These are phyloP conservation scores for Coemansia sp. DNA, from an alignment of 371 early-diverging fungal species.

Conservation along the genomic window DNA sequence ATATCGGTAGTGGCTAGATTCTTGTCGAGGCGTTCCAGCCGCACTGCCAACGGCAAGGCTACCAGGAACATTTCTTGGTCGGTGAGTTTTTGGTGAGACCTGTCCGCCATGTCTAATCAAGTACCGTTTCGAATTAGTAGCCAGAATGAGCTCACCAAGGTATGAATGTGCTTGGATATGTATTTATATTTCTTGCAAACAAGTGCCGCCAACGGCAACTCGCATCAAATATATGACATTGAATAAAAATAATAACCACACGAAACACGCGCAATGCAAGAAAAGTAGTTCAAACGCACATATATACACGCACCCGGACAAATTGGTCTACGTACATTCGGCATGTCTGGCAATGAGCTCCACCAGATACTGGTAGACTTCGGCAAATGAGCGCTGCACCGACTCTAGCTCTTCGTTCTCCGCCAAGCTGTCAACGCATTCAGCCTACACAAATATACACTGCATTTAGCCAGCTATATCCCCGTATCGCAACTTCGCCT, in stretches of 20 bases:
- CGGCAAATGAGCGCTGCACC: slow-evolving; percentile 23
- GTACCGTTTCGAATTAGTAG: neutral
- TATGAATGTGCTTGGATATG: no score
- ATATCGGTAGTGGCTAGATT: neutral
- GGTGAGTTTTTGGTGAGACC: neutral
- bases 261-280: neutral
- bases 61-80: slow-evolving; percentile 9
- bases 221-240: neutral
- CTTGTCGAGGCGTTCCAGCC: neutral
- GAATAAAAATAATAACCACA: neutral
- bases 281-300: neutral
- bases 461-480: no score
- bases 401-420: slow-evolving; percentile 18
- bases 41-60: slow-evolving; percentile 14
- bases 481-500: no score
- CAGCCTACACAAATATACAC: slow-evolving; percentile 10
- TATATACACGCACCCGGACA: slow-evolving; percentile 8
- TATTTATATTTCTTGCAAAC: neutral
- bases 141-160: no score
- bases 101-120: neutral
- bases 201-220: neutral
- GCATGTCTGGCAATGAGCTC: slow-evolving; percentile 41
- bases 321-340: slow-evolving; percentile 36
- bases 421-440: neutral
- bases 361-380: slow-evolving; percentile 38